A percentile compares a stretch with the other conserved stretches of the same genome.
These are phyloP conservation scores for Yamadazyma diddensiae DNA, from an alignment of 1,139 yeast genomes.

Conservation along the genomic window DNA sequence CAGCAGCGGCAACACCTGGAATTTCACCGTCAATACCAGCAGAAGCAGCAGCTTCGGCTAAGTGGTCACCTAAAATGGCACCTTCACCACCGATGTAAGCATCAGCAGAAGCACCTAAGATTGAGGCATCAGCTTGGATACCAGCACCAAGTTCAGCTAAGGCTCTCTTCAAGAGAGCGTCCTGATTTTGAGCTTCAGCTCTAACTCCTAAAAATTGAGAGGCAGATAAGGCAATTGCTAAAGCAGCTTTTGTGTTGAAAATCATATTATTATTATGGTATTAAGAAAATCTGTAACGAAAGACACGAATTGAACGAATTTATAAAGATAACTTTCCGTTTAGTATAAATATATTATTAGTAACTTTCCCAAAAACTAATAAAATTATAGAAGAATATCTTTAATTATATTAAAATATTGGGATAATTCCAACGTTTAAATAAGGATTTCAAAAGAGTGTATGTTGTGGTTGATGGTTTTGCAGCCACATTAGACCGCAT, in stretches of 20 bases:
- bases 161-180: slow-evolving; percentile 15
- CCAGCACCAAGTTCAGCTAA: slow-evolving; percentile 14
- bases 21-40: slow-evolving; percentile 11
- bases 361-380: slow-evolving; percentile 15
- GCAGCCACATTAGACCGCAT: neutral
- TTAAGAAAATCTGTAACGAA: slow-evolving; percentile 4
- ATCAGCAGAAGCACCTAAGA: slow-evolving; percentile 12
- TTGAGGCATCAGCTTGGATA: slow-evolving; percentile 11
- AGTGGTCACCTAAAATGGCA: slow-evolving; percentile 12
- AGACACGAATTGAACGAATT: slow-evolving; percentile 8
- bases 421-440: too few relatives aligned
- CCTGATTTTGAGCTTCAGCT: slow-evolving; percentile 10
- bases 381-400: slow-evolving; percentile 1
- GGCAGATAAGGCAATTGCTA: slow-evolving; percentile 17
- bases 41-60: slow-evolving; percentile 13
- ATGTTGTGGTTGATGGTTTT: too few relatives aligned
- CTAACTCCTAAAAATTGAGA: slow-evolving; percentile 14
- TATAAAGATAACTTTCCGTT: slow-evolving; percentile 4
- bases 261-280: slow-evolving; percentile 11
- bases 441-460: neutral
- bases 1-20: slow-evolving; percentile 12
- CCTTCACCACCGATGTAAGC: slow-evolving; percentile 12
- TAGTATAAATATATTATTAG: slow-evolving; percentile 6
- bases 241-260: slow-evolving; percentile 14
- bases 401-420: neutral